Evolutionary conservation across 768 basidiomycete species (phyloP).

Genomic region (Ramaria sp.): DNA sequence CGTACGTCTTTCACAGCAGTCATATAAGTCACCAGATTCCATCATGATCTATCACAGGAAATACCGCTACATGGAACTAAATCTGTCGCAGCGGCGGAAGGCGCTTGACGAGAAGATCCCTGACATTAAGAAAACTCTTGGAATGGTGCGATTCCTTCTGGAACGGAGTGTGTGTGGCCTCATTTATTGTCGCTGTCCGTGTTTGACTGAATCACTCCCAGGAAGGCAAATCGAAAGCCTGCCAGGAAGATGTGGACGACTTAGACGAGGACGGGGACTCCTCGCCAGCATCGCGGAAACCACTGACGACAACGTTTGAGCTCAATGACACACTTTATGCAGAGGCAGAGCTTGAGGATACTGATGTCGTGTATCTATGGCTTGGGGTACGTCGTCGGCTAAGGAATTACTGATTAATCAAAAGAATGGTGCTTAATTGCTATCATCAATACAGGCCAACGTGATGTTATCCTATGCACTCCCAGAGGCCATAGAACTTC

Average conservation of each 20-base stretch:
- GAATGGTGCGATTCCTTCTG: constrained; percentile 77
- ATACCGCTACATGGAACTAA: constrained; percentile 96
- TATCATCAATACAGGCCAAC: constrained; percentile 56
- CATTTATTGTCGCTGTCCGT: not conserved
- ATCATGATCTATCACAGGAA: constrained; percentile 49
- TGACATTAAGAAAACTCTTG: constrained; percentile 85
- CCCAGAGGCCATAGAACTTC: constrained; percentile 59
- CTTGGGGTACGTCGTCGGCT: constrained; percentile 59
- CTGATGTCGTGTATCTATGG: constrained; percentile 89
- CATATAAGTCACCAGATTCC: constrained; percentile 6
- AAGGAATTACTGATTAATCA: not conserved
- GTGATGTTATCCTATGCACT: constrained; percentile 95
- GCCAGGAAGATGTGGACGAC: constrained; percentile 33
- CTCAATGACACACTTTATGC: constrained; percentile 93
- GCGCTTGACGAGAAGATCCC: constrained; percentile 91
- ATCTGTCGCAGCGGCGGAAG: constrained; percentile 62
- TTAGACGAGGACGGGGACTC: constrained; percentile 37
- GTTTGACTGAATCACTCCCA: constrained; percentile 16
- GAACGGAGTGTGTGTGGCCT: constrained; percentile 47
- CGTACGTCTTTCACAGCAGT: constrained; percentile 43
- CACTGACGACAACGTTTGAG: constrained; percentile 81
- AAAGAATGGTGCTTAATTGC: not conserved
- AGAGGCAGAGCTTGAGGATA: constrained; percentile 79
- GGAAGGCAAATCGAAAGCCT: constrained; percentile 48
- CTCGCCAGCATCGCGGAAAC: constrained; percentile 27